phyloP scores from a whole-genome alignment of 768 basidiomycete species.

The Lentinula detonsa region DNA sequence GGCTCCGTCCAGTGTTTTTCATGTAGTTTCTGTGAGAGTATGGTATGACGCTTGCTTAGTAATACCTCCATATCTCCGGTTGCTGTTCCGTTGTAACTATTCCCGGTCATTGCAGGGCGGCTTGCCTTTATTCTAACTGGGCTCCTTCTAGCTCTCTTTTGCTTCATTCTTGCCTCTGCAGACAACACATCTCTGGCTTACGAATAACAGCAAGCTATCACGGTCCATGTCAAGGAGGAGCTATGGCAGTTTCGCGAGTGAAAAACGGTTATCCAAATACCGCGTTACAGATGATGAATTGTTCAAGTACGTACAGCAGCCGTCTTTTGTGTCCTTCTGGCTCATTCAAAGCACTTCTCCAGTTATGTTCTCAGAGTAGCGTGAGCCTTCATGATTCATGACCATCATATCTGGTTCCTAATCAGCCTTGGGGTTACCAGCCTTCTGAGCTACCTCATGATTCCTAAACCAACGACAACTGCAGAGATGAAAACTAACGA shows the following conservation, averaged over 20 bases:
- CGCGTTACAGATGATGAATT: conserved; percentile 81
- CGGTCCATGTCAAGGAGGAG: conserved; percentile 67
- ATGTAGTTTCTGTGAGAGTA: background rate
- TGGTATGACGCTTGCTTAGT: background rate
- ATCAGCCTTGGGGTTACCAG: conserved; percentile 28
- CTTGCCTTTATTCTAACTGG: background rate
- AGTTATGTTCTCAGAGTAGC: conserved; percentile 83
- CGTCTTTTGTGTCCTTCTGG: conserved; percentile 8
- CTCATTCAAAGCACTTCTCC: conserved; percentile 8
- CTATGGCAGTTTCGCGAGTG: conserved; percentile 63
- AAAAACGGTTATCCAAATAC: conserved; percentile 69
- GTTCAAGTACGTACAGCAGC: conserved; percentile 58
- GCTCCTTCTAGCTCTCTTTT: background rate
- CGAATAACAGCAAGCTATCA: background rate
- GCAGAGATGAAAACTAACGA: conserved; percentile 24
- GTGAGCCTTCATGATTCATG: conserved; percentile 40
- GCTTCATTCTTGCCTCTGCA: background rate
- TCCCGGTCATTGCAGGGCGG: background rate
- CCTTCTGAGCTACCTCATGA: conserved; percentile 64
- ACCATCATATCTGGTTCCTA: conserved; percentile 8
- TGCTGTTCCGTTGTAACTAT: background rate
- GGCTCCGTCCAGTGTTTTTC: too few relatives aligned
- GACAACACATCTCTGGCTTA: background rate
- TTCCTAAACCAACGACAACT: conserved; percentile 44
- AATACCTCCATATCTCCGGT: background rate